These are phyloP conservation scores for Nicotiana benthamiana DNA, from an alignment of 257 asterid species.

Conservation along the genomic window DNA sequence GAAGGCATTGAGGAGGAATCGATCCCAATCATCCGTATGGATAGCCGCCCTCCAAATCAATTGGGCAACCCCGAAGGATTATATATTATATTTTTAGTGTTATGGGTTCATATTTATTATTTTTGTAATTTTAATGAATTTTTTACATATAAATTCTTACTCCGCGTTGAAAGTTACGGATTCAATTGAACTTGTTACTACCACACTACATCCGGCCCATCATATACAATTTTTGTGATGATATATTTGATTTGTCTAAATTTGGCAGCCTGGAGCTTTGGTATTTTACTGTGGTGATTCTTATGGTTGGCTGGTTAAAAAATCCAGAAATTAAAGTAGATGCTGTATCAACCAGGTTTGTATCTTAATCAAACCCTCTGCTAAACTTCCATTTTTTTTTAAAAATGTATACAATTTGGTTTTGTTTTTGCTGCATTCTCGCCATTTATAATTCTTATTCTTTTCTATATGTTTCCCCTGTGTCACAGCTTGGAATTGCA, in stretches of 20 bases:
- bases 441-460: not conserved
- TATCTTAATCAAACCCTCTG: not conserved
- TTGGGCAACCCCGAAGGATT: too few relatives aligned
- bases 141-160: too few relatives aligned
- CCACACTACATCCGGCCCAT: too few relatives aligned
- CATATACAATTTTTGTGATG: not conserved
- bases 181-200: too few relatives aligned
- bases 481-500: conserved; percentile 58
- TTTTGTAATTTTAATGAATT: too few relatives aligned
- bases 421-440: not conserved
- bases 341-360: conserved; percentile 79
- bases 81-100: too few relatives aligned
- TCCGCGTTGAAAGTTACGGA: too few relatives aligned
- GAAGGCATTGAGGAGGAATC: too few relatives aligned
- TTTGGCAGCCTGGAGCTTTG: conserved; percentile 71
- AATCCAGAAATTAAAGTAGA: conserved; percentile 73
- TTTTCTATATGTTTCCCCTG: not conserved
- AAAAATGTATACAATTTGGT: not conserved
- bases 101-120: too few relatives aligned
- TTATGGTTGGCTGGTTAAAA: conserved; percentile 74
- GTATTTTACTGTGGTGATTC: conserved; percentile 62
- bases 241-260: not conserved
- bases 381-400: not conserved
- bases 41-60: too few relatives aligned
- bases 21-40: too few relatives aligned